Base-by-base conservation (phyloP, 2,329 filamentous ascomycete genomes). In the Trichoderma asperellum region DNA sequence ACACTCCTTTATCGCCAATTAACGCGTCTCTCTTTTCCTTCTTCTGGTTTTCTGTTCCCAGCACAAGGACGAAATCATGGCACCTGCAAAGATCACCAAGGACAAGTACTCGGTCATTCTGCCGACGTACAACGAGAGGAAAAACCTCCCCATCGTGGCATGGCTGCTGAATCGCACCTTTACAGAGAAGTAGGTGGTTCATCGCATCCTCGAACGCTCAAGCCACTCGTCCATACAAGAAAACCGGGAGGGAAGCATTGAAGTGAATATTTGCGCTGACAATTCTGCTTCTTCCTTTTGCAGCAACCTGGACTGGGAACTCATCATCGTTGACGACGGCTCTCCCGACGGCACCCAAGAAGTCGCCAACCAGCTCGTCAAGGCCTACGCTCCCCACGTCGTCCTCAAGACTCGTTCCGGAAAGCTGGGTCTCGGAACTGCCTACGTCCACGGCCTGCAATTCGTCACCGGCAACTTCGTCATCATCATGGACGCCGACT, bases 401-500 rank as follows among this genome's bases (percentile, higher is more conserved):
- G 78, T 92, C 74, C 91, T 99, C 73, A 92, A 96, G 83, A 88
- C 93, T 29, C 94, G 96, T 77, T 88, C 93, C 53, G 96, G 96
- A 79, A 99, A 98, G 84, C 92, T 97, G 49, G 95, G 95, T n/a
- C 91, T 98, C 61, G 95, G 95, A 74, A 97, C 95, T 2, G 95
- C 95, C 60, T 98, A 98, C 83, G 93, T 97, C 49, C 94, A 97
- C 82, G 95, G 95, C 64, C 87, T 99, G 71, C 89, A 97, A 80
- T 98, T 92, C 79, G 91, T 87, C 29, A 94, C 90, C 27, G 96
- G 96, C 76, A 97, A 96, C 87, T 98, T 90, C 78, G 93, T 99
- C 79, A 93, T 99, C 85, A 99, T 99, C 87, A 99, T 99, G 96
- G 96, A 99, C 85, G 96, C 96, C 82, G 96, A 99, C 83, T 99